Percentiles rank a stretch among this genome's conserved stretches.
These are phyloP conservation scores for Striga hermonthica DNA, from an alignment of 305 asterid species.

Conservation along the genomic window DNA sequence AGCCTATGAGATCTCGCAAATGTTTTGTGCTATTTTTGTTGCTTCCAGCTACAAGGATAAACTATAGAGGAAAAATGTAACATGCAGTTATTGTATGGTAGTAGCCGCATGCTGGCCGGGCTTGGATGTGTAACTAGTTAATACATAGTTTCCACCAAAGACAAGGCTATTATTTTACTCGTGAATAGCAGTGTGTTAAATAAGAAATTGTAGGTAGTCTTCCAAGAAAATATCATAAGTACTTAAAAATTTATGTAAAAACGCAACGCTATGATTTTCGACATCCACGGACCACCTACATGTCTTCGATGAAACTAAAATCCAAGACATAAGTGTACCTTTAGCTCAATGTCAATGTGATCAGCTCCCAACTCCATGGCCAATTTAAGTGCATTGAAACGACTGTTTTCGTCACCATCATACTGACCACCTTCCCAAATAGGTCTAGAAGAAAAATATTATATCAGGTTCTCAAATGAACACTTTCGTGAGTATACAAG, in stretches of 20 bases:
- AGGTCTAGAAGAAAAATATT: constrained; percentile 52
- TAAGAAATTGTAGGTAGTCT: no score
- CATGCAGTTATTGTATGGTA: no score
- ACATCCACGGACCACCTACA: no score
- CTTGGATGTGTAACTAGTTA: no score
- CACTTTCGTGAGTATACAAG: neutral
- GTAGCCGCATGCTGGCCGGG: no score
- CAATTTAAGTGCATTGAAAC: constrained; percentile 59
- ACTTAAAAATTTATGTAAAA: no score
- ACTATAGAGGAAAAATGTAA: neutral
- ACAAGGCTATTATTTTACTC: no score
- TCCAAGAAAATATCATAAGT: no score
- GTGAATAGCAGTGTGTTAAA: no score
- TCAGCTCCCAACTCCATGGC: constrained; percentile 98
- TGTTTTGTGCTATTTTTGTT: neutral
- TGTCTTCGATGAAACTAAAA: constrained; percentile 10
- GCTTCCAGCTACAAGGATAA: neutral
- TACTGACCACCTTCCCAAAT: constrained; percentile 96
- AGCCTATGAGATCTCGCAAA: constrained; percentile 13
- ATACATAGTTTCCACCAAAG: no score
- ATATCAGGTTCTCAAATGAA: constrained; percentile 22
- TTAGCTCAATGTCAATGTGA: constrained; percentile 91
- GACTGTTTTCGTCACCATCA: constrained; percentile 75
- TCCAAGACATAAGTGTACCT: constrained; percentile 45
- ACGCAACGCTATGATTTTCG: no score